phyloP scores from a whole-genome alignment of 176 grass and related monocot species.

The Zizania latifolia region DNA sequence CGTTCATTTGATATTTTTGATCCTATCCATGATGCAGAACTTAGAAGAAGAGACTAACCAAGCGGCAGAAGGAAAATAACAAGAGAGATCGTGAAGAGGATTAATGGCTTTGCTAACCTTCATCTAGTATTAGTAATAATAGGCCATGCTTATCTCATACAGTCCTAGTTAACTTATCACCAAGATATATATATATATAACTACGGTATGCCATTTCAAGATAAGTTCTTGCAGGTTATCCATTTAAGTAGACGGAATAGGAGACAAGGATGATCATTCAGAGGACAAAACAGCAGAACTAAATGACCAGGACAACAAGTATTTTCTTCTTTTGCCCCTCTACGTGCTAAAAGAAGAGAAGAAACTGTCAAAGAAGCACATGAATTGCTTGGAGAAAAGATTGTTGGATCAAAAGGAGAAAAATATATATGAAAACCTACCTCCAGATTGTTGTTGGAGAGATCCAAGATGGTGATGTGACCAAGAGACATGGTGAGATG shows the following conservation, averaged over 20 bases:
- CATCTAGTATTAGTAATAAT: constrained; percentile 20
- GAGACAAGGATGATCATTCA: too few species aligned
- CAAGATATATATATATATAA: constrained; percentile 14
- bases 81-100: neutral
- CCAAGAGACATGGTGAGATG: constrained; percentile 59
- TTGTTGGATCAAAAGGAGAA: constrained; percentile 1
- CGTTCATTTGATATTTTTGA: neutral
- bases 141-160: constrained; percentile 17
- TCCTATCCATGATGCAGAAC: neutral
- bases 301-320: too few species aligned
- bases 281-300: too few species aligned
- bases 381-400: neutral
- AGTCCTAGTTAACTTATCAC: constrained; percentile 32
- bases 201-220: neutral
- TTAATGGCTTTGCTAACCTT: neutral
- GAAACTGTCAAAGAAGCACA: too few species aligned
- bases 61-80: neutral
- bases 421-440: constrained; percentile 14
- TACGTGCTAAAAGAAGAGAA: too few species aligned
- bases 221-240: constrained; percentile 31
- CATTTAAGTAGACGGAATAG: too few species aligned
- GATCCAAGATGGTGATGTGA: constrained; percentile 73
- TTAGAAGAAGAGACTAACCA: neutral
- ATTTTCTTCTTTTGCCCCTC: neutral
- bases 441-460: constrained; percentile 94